These are phyloP conservation scores for Rhodosporidiobolus sp. DNA, from an alignment of 768 basidiomycete genomes.

Conservation along the genomic window DNA sequence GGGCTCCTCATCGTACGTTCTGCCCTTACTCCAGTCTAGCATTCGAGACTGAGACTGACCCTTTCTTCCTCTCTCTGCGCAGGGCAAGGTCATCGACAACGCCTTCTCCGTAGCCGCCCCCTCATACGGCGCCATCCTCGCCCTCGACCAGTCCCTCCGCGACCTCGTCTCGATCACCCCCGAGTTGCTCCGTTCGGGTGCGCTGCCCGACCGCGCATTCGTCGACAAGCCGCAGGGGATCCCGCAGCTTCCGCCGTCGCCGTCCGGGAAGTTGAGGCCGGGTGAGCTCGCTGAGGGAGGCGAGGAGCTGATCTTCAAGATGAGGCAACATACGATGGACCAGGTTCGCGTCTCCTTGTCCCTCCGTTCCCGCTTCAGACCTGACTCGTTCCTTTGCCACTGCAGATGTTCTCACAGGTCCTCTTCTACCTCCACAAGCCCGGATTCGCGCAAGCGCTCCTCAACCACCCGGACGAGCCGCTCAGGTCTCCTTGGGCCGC, in stretches of 20 bases:
- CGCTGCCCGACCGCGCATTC: constrained; percentile 11
- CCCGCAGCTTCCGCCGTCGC: constrained; percentile 1
- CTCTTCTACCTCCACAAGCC: constrained; percentile 35
- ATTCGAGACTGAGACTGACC: no score
- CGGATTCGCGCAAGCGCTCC: constrained; percentile 24
- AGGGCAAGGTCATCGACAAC: constrained; percentile 26
- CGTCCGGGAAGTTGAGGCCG: not conserved
- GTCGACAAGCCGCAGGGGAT: constrained; percentile 12
- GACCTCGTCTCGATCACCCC: constrained; percentile 25
- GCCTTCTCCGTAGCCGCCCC: constrained; percentile 30
- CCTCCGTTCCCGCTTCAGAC: no score
- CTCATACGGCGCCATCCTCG: constrained; percentile 27
- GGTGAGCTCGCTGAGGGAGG: not conserved
- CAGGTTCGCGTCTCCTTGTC: not conserved
- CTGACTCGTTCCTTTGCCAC: no score
- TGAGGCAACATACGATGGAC: constrained; percentile 21
- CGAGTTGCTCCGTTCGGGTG: constrained; percentile 7
- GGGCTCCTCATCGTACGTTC: constrained; percentile 18
- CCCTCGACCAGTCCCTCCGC: constrained; percentile 32
- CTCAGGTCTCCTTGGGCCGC: constrained; percentile 20
- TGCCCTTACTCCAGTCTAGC: not conserved
- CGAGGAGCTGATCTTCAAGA: not conserved
- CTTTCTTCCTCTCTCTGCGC: not conserved
- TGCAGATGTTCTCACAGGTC: constrained; percentile 28
- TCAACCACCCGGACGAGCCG: constrained; percentile 20